Evolutionary conservation across 2,329 filamentous ascomycete species (phyloP).

Genomic region (Penicillium rolfsii): DNA sequence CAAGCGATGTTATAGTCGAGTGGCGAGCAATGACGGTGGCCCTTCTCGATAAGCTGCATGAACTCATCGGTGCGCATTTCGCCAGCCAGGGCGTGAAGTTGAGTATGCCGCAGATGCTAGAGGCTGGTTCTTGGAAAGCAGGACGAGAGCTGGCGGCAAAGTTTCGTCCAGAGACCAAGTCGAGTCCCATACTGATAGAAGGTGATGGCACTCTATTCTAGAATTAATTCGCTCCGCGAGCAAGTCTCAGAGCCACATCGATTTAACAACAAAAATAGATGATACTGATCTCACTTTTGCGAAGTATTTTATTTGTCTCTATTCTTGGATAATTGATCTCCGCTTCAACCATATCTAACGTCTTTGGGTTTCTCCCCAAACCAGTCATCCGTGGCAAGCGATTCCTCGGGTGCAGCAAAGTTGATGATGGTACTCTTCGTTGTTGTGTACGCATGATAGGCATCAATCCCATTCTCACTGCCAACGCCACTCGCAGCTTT

Average conservation of each 20-base stretch:
- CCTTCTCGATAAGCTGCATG: constrained; percentile 59
- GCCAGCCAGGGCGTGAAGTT: constrained; percentile 43
- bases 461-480: constrained; percentile 72
- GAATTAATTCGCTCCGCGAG: not conserved
- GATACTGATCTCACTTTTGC: not conserved
- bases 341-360: constrained; percentile 65
- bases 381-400: constrained; percentile 56
- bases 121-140: constrained; percentile 59
- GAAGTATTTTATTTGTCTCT: not conserved
- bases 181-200: constrained; percentile 45
- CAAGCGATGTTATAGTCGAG: constrained; percentile 66
- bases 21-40: constrained; percentile 68
- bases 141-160: constrained; percentile 44
- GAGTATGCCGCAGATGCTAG: constrained; percentile 56
- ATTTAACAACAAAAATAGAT: not conserved
- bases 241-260: not conserved
- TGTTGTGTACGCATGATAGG: constrained; percentile 61
- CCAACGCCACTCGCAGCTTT: constrained; percentile 65
- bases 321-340: not conserved
- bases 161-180: constrained; percentile 37
- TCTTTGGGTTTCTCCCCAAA: constrained; percentile 62
- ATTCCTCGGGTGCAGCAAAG: constrained; percentile 50
- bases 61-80: constrained; percentile 52
- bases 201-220: constrained; percentile 48
- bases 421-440: constrained; percentile 56